Evolutionary conservation across 192 early-diverging fungal genomes (phyloP), one percentile per base, ranked within the genome.

Genomic region (Phycomyces nitens): DNA sequence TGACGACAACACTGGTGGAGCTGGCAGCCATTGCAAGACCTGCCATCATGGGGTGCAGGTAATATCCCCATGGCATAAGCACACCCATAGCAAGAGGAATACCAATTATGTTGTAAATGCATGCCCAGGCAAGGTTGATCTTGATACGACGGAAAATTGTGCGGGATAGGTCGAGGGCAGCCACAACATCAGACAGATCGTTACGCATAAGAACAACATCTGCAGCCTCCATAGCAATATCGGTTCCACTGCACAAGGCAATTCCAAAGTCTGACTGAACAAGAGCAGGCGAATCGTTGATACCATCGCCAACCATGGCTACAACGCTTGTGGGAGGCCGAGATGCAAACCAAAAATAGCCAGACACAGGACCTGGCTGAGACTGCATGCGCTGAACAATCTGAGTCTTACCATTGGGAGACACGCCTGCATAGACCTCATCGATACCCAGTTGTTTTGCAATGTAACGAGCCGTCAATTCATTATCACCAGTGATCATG

Each of bases 241-340:
- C 96, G 0, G 96, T 94, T 5, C 94, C 96, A 0, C 88, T 90
- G 58, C 85, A 88, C 24, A 97, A 73, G 0, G 94, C 92, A 66
- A 99, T 91, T 0, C 95, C 95, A 14, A 99, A 73, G 63, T 97
- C 85, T 9, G 90, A 80, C 9, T 84, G 82, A 0, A 92, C 95
- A 56, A 99, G 73, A 9, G 93, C 90, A 20, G 94, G 94, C 8
- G 94, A 92, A 62, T 99, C 96, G 62, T 99, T 99, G 69, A 96
- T 88, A 40, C 96, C 96, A 70, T 99, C 96, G 14, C 96, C 96
- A 1, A 97, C 89, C 92, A 98, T 94, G 5, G 95, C 96, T 0
- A 95, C 89, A 5, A 63, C 62, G 6, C 38, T 62, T 26, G 29
- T 38, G 16, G 29, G 7, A 56, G n/a, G 9, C 26, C 6, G 18